Conservation (phyloP, 345 rosid genomes). For the Pistacia atlantica region DNA sequence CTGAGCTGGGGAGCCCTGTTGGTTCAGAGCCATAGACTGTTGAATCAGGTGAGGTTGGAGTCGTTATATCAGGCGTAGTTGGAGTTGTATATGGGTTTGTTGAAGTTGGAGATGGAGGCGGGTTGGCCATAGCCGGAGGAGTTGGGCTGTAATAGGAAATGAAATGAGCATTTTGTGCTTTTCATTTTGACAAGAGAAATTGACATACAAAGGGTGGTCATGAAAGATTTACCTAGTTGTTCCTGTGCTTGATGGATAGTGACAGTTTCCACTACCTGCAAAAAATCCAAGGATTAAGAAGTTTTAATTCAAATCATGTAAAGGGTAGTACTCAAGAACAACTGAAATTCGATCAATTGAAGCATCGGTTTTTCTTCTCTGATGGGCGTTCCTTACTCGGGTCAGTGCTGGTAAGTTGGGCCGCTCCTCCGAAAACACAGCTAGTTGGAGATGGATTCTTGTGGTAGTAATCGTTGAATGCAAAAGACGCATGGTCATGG, state of each 20-base stretch:
- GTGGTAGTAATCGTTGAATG: constrained; percentile 92
- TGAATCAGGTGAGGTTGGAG: constrained; percentile 50
- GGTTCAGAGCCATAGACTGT: constrained; percentile 71
- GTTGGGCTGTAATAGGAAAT: constrained; percentile 51
- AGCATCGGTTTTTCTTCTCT: not conserved
- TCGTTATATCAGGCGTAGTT: constrained; percentile 27
- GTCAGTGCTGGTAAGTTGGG: constrained; percentile 79
- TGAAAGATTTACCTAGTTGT: constrained; percentile 39
- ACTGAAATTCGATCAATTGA: constrained; percentile 11
- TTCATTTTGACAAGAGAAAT: not conserved
- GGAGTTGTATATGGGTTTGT: constrained; percentile 39
- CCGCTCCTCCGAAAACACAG: constrained; percentile 90
- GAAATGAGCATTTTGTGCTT: constrained; percentile 7
- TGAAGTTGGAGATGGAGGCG: constrained; percentile 41
- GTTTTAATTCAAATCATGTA: constrained; percentile 10
- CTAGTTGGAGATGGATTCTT: constrained; percentile 90
- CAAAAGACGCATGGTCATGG: constrained; percentile 87
- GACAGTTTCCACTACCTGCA: constrained; percentile 90
- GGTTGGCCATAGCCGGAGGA: constrained; percentile 38
- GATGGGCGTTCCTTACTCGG: constrained; percentile 66
- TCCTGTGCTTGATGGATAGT: constrained; percentile 46
- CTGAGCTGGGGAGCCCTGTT: constrained; percentile 77
- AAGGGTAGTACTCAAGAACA: not conserved
- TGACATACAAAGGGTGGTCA: not conserved
- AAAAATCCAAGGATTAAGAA: constrained; percentile 14